Evolutionary conservation across 2,329 filamentous ascomycete species (phyloP), one percentile per base, ranked within the genome.

Genomic region (Orbilia ellipsospora): DNA sequence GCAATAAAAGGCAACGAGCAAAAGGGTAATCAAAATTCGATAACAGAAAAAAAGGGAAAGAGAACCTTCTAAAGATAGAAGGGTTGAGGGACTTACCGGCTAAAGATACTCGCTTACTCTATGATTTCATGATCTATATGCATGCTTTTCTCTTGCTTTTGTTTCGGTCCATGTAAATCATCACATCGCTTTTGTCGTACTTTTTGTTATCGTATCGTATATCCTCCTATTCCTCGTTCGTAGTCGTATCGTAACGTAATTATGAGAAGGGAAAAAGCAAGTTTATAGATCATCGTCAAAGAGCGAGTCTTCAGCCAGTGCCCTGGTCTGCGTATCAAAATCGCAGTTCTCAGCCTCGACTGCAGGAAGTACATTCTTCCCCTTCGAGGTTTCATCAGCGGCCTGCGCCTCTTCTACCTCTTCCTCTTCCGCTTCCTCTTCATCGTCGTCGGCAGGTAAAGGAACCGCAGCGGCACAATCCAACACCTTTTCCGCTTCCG

Each of bases 41-140:
- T 42, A 40, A 13, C 42, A 40, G 45, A 59, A 57, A 44, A 23
- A n/a, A 64, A 28, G 44, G 28, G 44, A 23, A 16, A 23, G 36
- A 73, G 51, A 12, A 56, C n/a, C n/a, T n/a, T n/a, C n/a, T n/a
- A 48, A 45, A n/a, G 6, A 59, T 7, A 15, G 28, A 36, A 23
- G 50, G 16, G n/a, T n/a, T n/a, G 20, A 23, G 55, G 5, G 36
- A 60, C 60, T 73, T 72, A 72, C 67, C 67, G 42, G 36, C 55
- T 56, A 54, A 68, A 20, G 61, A 68, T 51, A 70, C 50, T 15
- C 16, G 66, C 40, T 52, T 23, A 36, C 57, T 55, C 57, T 70
- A 70, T 55, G 66, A 57, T 50, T 54, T 55, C 62, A 73, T 73
- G 69, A 73, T 73, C 56, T 66, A 66, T 66, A 66, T 57, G 62